phyloP scores from a whole-genome alignment of 2,329 filamentous ascomycete species.

The Penicillium hesseltinei region DNA sequence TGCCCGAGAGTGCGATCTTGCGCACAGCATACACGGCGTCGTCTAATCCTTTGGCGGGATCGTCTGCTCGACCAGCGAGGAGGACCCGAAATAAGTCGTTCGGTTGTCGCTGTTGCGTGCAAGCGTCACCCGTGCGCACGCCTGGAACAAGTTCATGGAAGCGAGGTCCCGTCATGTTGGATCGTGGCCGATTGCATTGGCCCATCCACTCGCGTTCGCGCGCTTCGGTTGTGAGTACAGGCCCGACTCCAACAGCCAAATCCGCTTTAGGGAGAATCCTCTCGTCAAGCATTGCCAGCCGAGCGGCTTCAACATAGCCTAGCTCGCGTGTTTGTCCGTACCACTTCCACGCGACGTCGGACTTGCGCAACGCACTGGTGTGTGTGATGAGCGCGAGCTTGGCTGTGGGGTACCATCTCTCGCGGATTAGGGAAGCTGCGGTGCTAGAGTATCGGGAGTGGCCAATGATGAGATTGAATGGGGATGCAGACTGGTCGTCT shows the following conservation, averaged over 20 bases:
- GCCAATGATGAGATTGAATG: conserved; percentile 1
- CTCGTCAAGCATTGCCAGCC: conserved; percentile 1
- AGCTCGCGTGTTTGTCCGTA: conserved; percentile 1
- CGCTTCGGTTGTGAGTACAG: not conserved
- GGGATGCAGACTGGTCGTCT: not conserved
- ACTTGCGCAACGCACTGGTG: not conserved
- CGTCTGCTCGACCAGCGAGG: conserved; percentile 2
- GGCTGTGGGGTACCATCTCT: conserved; percentile 1
- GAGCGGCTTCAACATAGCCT: conserved; percentile 1
- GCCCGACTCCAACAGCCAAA: not conserved
- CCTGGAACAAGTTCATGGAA: conserved; percentile 1
- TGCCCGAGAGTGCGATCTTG: not conserved
- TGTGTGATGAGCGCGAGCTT: conserved; percentile 2
- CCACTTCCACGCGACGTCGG: not conserved
- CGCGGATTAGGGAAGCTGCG: not conserved
- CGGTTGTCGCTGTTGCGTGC: not conserved
- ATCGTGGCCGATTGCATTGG: not conserved
- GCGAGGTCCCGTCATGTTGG: not conserved
- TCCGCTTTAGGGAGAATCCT: conserved; percentile 1
- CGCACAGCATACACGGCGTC: not conserved
- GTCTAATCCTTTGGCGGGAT: not conserved
- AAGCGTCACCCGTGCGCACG: not conserved
- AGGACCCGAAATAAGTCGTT: not conserved
- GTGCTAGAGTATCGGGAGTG: conserved; percentile 1
- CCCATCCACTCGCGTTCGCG: not conserved